These are phyloP conservation scores for Rheum nobile DNA, from an alignment of 148 eudicot genomes.

Conservation along the genomic window DNA sequence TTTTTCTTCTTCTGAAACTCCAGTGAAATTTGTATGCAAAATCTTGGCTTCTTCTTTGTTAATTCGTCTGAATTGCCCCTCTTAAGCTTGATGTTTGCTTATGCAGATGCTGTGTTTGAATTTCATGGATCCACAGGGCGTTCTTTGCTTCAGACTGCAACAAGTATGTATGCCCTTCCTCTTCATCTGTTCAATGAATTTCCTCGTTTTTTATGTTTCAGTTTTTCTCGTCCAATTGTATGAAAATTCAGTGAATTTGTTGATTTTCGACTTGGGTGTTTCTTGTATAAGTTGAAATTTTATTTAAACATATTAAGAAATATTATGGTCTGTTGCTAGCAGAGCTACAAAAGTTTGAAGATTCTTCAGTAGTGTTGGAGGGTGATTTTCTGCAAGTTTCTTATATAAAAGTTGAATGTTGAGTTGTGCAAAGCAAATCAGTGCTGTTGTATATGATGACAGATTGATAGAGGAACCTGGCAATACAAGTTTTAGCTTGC, in stretches of 20 bases:
- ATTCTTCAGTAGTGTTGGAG: not conserved
- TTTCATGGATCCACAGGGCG: conserved; percentile 38
- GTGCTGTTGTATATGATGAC: not conserved
- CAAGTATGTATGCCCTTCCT: conserved; percentile 14
- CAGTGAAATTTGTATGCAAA: not conserved
- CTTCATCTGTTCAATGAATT: not conserved
- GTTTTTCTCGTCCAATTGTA: not conserved
- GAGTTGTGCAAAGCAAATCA: not conserved
- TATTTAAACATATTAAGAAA: too few species aligned
- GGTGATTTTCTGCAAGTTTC: not conserved
- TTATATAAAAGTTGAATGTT: not conserved
- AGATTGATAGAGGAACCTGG: not conserved
- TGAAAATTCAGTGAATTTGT: not conserved
- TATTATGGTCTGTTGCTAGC: not conserved
- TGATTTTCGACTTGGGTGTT: not conserved
- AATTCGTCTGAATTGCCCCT: not conserved
- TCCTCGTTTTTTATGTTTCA: not conserved
- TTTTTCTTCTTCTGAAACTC: not conserved
- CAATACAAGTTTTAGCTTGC: not conserved
- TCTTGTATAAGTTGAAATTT: too few species aligned
- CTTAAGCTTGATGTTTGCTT: not conserved
- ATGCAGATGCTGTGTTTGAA: conserved; percentile 37
- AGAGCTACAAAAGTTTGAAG: not conserved
- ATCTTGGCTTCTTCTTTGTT: not conserved
- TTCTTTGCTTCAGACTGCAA: conserved; percentile 45